phyloP scores from a whole-genome alignment of 257 asterid species.

The Scutellaria barbata region DNA sequence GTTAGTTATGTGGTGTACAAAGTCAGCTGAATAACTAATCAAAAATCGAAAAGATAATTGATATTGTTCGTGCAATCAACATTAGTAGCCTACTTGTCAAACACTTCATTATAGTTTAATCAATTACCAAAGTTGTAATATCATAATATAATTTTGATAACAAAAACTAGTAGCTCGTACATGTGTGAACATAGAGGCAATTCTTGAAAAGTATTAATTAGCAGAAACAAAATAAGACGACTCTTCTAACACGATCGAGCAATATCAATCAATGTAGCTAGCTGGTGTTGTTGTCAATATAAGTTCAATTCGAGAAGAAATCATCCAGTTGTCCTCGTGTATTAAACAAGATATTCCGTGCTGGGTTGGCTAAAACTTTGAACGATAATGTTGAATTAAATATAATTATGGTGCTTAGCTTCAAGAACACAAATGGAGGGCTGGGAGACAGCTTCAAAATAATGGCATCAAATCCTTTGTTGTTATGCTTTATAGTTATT shows the following conservation, averaged over 20 bases:
- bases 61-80: background rate
- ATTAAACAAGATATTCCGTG: constrained; percentile 47
- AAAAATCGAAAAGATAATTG: background rate
- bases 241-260: background rate
- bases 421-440: constrained; percentile 39
- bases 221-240: constrained; percentile 6
- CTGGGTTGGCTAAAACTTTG: constrained; percentile 31
- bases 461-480: constrained; percentile 5
- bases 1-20: background rate
- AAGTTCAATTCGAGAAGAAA: constrained; percentile 46
- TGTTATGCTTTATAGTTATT: constrained; percentile 47
- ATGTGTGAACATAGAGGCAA: constrained; percentile 34
- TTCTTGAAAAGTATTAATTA: constrained; percentile 39
- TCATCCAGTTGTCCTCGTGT: constrained; percentile 35
- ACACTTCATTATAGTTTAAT: constrained; percentile 47
- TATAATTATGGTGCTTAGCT: constrained; percentile 35
- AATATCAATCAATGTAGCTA: constrained; percentile 13
- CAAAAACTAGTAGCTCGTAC: too few relatives aligned
- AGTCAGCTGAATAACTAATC: constrained; percentile 9
- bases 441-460: background rate
- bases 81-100: constrained; percentile 40
- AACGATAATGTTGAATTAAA: background rate
- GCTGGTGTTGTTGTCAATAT: constrained; percentile 29
- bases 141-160: background rate
- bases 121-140: constrained; percentile 12